A percentile compares a stretch with the other conserved stretches of the same genome.
phyloP scores from a whole-genome alignment of 257 asterid genomes.

The Linderniella brevidens region DNA sequence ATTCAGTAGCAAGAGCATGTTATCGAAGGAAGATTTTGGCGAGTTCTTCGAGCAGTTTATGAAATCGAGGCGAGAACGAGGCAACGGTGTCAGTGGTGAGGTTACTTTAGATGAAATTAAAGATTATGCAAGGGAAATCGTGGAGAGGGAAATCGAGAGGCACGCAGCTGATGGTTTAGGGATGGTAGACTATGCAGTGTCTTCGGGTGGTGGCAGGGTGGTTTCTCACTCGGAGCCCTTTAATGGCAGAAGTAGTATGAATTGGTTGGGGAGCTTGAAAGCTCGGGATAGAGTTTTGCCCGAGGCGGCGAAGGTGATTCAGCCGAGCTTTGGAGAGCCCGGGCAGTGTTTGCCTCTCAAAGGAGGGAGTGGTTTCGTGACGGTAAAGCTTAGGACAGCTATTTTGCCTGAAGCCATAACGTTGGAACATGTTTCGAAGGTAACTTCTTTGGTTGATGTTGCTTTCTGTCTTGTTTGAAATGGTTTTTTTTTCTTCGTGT shows the following conservation, averaged over 20 bases:
- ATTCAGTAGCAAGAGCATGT: slow-evolving; percentile 24
- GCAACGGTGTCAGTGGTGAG: slow-evolving; percentile 10
- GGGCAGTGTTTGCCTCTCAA: slow-evolving; percentile 82
- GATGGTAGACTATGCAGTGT: slow-evolving; percentile 70
- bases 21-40: slow-evolving; percentile 47
- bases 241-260: slow-evolving; percentile 4
- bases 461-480: background rate
- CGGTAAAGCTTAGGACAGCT: slow-evolving; percentile 45
- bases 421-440: slow-evolving; percentile 47
- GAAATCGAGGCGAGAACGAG: slow-evolving; percentile 19
- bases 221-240: slow-evolving; percentile 62
- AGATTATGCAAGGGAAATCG: slow-evolving; percentile 47
- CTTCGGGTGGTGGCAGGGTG: slow-evolving; percentile 59
- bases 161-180: slow-evolving; percentile 89
- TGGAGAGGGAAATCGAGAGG: slow-evolving; percentile 60
- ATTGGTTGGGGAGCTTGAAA: slow-evolving; percentile 12
- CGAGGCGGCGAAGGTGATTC: slow-evolving; percentile 51
- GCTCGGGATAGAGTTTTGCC: slow-evolving; percentile 12
- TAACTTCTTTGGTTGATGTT: background rate
- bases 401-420: slow-evolving; percentile 73
- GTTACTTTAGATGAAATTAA: slow-evolving; percentile 52
- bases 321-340: slow-evolving; percentile 96
- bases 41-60: slow-evolving; percentile 48
- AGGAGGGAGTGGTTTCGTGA: slow-evolving; percentile 56
- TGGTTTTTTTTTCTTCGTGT: too few species aligned